Base-by-base conservation (phyloP, 2,329 filamentous ascomycete species). In the Penicillium occitanis region DNA sequence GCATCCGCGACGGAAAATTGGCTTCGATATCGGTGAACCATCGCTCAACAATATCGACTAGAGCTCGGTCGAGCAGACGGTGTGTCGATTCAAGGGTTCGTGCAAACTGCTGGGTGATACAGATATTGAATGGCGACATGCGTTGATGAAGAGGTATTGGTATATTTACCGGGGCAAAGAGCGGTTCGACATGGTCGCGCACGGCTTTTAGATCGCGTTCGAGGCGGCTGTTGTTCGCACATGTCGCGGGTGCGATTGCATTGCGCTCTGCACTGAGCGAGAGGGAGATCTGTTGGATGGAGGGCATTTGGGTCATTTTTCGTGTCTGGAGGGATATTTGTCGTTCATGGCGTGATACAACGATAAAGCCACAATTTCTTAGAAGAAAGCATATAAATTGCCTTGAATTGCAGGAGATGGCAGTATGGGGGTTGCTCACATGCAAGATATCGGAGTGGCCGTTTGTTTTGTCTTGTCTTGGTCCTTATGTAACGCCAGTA, bases 41-140 rank as follows among this genome's bases (percentile, higher is more conserved):
- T 67, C 73, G 62, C 28, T 73, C 68, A 3, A 75, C 69, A 37
- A 75, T 74, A 61, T 74, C 69, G n/a, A 67, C 68, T 6, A 75
- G 67, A 17, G 73, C 73, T 4, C 68, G 57, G 22, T 68, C 64
- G 14, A 75, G 64, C 2, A 73, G 67, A 40, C 69, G 67, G 48
- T 73, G 68, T 1, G 73, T n/a, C 3, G 66, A 53, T 8, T 58
- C 48, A 30, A 71, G 19, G 7, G 62, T 28, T n/a, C n/a, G 30
- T 19, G 57, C 59, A 55, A 65, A 65, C 6, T 55, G 19, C 17
- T 37, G 44, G 19, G 51, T 44, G 19, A 67, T 60, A 33, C 57
- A 63, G 19, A 67, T 62, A 14, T 51, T 66, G 50, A 62, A 67
- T 50, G 63, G 50, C 11, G 66, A 61, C 37, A 66, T 48, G 22